A percentile compares a stretch with the other conserved stretches of the same genome.
These are phyloP conservation scores for Phytophthora tentaculata DNA, from an alignment of 352 stramenopile genomes.

Conservation along the genomic window DNA sequence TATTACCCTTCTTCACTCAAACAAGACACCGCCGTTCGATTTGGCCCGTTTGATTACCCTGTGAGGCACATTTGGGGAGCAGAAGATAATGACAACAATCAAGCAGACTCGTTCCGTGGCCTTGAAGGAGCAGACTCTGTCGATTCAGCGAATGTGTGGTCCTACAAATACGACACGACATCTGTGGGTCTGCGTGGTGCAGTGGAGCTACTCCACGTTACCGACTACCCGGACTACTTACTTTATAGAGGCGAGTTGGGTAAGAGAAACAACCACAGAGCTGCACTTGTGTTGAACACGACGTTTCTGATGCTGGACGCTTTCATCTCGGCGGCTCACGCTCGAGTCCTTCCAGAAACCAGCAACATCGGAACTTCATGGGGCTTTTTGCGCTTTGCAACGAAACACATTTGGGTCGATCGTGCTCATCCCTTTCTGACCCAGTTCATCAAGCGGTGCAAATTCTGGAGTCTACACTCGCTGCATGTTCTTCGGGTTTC, in stretches of 20 bases:
- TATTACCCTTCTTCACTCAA: conserved; percentile 32
- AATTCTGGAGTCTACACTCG: conserved; percentile 26
- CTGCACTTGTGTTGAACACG: conserved; percentile 20
- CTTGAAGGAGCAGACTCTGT: conserved; percentile 22
- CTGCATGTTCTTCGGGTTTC: conserved; percentile 20
- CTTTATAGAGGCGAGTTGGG: conserved; percentile 22
- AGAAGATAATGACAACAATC: conserved; percentile 1
- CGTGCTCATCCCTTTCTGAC: conserved; percentile 39
- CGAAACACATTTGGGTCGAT: conserved; percentile 45
- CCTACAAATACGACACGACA: conserved; percentile 48
- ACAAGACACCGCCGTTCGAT: conserved; percentile 34
- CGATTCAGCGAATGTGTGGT: conserved; percentile 26
- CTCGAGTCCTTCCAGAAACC: background rate
- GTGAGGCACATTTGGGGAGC: conserved; percentile 41
- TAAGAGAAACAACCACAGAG: conserved; percentile 2
- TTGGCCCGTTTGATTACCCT: conserved; percentile 53
- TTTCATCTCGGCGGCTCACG: conserved; percentile 18
- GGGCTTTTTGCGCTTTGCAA: conserved; percentile 30
- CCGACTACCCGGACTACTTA: conserved; percentile 32
- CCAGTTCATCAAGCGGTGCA: conserved; percentile 5
- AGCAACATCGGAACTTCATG: background rate
- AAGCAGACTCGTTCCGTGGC: conserved; percentile 14
- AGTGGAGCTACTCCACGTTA: conserved; percentile 30
- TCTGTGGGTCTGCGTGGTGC: conserved; percentile 43
- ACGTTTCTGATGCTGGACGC: conserved; percentile 49